phyloP scores from a whole-genome alignment of 75 land plant genomes.

The Pinus albicaulis region DNA sequence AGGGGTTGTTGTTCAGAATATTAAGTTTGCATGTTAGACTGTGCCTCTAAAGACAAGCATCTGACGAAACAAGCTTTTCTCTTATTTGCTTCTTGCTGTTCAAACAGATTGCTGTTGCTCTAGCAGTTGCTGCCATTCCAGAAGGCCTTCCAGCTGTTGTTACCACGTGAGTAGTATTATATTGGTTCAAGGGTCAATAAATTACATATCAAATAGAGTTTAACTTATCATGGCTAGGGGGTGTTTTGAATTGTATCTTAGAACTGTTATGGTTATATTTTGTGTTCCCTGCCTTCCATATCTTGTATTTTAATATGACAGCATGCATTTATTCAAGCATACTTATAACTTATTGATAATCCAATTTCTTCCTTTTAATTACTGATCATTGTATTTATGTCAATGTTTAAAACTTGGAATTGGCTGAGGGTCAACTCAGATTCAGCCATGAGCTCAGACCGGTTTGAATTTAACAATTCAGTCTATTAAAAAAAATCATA shows the following conservation, averaged over 20 bases:
- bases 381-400: neutral
- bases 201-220: neutral
- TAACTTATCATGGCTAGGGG: neutral
- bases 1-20: no score
- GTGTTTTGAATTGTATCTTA: neutral
- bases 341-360: neutral
- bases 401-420: no score
- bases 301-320: neutral
- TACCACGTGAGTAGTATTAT: conserved; percentile 74
- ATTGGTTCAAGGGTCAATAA: neutral
- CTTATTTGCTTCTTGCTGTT: conserved; percentile 5
- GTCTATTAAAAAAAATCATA: no score
- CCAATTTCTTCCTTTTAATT: neutral
- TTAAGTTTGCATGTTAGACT: no score
- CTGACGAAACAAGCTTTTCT: neutral
- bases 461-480: no score
- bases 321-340: neutral
- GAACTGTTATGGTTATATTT: neutral
- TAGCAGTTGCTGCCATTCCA: conserved; percentile 99
- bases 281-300: neutral
- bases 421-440: no score
- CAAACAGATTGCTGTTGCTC: conserved; percentile 96
- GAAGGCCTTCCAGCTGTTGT: conserved; percentile 99
- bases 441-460: no score
- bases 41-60: neutral